Evolutionary conservation across 371 early-diverging fungal genomes (phyloP).

Genomic region (Lichtheimia ornata): DNA sequence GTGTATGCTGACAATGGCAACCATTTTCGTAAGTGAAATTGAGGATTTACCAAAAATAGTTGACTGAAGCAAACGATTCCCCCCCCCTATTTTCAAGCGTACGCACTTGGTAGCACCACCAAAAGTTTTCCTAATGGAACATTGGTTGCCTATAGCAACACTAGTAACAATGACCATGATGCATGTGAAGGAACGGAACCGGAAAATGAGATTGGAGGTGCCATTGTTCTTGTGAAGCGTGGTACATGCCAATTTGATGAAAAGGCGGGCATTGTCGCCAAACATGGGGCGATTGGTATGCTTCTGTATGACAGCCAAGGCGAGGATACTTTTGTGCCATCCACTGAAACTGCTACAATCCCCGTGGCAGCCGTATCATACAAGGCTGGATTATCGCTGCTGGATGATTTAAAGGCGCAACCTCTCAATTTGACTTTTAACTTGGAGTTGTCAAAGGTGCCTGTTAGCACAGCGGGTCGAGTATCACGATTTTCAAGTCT

Average conservation of each 20-base stretch:
- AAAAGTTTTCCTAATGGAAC: slow-evolving; percentile 28
- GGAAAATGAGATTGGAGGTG: slow-evolving; percentile 27
- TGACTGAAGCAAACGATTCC: background rate
- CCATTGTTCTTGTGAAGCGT: slow-evolving; percentile 56
- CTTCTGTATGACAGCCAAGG: slow-evolving; percentile 44
- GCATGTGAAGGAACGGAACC: slow-evolving; percentile 27
- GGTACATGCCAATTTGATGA: slow-evolving; percentile 63
- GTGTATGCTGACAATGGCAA: slow-evolving; percentile 14
- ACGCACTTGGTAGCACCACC: slow-evolving; percentile 24
- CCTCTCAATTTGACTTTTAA: slow-evolving; percentile 6
- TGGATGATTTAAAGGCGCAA: background rate
- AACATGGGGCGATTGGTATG: slow-evolving; percentile 54
- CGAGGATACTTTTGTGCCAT: slow-evolving; percentile 17
- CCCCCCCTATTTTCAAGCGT: slow-evolving; percentile 21
- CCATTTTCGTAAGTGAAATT: slow-evolving; percentile 20
- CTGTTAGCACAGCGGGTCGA: slow-evolving; percentile 28
- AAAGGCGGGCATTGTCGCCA: slow-evolving; percentile 44
- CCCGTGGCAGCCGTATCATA: slow-evolving; percentile 38
- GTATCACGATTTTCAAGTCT: slow-evolving; percentile 45
- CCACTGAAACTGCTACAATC: slow-evolving; percentile 16
- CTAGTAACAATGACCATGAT: slow-evolving; percentile 8
- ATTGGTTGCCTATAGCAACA: slow-evolving; percentile 26
- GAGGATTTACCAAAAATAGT: background rate
- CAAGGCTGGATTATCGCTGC: slow-evolving; percentile 20
- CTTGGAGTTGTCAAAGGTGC: slow-evolving; percentile 5